phyloP scores from a whole-genome alignment of 257 asterid genomes.

The Fraxinus anomala region DNA sequence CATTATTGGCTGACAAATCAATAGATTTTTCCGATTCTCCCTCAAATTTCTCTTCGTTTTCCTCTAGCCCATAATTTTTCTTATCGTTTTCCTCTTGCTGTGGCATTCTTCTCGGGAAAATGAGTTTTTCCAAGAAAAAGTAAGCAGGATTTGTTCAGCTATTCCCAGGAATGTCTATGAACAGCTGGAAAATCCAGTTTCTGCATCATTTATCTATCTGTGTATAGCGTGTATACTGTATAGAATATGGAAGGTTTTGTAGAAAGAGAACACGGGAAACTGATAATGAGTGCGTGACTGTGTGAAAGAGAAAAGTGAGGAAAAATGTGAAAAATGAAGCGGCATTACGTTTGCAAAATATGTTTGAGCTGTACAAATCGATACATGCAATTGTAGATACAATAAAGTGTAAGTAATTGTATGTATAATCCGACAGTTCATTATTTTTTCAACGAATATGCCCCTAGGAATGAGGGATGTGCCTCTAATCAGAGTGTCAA shows the following conservation, averaged over 20 bases:
- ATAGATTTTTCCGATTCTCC: conserved; percentile 29
- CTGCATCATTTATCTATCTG: conserved; percentile 23
- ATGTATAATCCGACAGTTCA: background rate
- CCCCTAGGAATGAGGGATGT: conserved; percentile 23
- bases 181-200: conserved; percentile 25
- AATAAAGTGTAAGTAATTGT: background rate
- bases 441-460: conserved; percentile 19
- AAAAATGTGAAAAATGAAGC: conserved; percentile 26
- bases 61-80: background rate
- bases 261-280: conserved; percentile 28
- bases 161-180: conserved; percentile 7
- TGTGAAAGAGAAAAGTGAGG: conserved; percentile 14
- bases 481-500: background rate
- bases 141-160: conserved; percentile 11
- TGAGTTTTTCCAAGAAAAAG: background rate
- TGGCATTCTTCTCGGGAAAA: conserved; percentile 41
- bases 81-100: conserved; percentile 35
- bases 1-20: conserved; percentile 25
- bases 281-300: conserved; percentile 19
- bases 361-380: conserved; percentile 22
- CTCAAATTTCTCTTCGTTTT: conserved; percentile 30
- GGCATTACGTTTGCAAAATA: conserved; percentile 30
- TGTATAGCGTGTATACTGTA: background rate
- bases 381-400: conserved; percentile 8
- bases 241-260: conserved; percentile 18